Percentiles rank a stretch among this genome's conserved stretches.
phyloP scores from a whole-genome alignment of 2,329 filamentous ascomycete species.

The Ustilaginoidea virens region DNA sequence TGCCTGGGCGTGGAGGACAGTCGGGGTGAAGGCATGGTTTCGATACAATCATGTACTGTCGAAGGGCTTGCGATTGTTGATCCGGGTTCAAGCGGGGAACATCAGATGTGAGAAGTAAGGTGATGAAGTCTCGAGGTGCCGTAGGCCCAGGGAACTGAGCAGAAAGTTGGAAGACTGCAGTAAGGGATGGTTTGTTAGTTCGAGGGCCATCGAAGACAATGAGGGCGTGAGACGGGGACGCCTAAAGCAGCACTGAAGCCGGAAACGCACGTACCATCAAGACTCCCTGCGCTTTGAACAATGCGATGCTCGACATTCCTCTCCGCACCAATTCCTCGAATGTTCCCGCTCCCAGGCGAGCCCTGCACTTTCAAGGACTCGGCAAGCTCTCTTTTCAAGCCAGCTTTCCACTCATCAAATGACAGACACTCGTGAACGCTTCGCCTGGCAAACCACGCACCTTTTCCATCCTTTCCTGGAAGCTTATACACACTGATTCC shows the following conservation, averaged over 20 bases:
- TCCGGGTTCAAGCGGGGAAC: conserved; percentile 24
- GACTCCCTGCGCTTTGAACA: conserved; percentile 40
- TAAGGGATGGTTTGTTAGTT: not conserved
- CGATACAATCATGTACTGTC: conserved; percentile 77
- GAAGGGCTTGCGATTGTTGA: conserved; percentile 15
- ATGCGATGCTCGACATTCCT: conserved; percentile 49
- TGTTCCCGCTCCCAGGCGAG: conserved; percentile 54
- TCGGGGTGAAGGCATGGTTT: conserved; percentile 69
- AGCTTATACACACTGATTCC: conserved; percentile 70
- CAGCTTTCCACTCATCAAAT: conserved; percentile 64
- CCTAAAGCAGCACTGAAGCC: too few relatives aligned
- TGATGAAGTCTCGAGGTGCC: conserved; percentile 75
- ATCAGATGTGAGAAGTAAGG: conserved; percentile 56
- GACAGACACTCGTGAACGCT: conserved; percentile 68
- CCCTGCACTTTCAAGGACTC: conserved; percentile 60
- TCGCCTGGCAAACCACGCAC: conserved; percentile 76
- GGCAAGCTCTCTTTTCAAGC: conserved; percentile 63
- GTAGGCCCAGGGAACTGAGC: conserved; percentile 85
- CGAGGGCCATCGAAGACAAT: not conserved
- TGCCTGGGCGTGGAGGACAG: conserved; percentile 53
- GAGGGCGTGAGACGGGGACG: not conserved
- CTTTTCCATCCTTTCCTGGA: conserved; percentile 61
- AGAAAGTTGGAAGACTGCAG: conserved; percentile 66
- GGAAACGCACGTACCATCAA: conserved; percentile 34
- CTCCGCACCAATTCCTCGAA: conserved; percentile 77